phyloP scores from a whole-genome alignment of 2,329 filamentous ascomycete genomes.

The Aspergillus sp. region DNA sequence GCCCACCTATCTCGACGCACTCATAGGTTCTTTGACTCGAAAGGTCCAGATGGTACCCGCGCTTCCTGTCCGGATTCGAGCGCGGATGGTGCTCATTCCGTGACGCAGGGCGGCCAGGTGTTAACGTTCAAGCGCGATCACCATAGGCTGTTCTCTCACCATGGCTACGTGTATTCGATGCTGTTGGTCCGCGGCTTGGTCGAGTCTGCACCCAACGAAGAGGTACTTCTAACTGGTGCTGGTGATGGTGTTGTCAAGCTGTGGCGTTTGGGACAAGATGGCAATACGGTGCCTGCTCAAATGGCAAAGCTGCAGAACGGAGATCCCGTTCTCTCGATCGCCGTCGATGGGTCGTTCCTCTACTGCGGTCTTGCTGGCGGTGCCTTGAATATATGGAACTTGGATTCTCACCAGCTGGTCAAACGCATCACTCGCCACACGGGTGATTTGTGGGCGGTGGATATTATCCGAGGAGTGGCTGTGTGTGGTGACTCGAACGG shows the following conservation, averaged over 20 bases:
- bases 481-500: conserved; percentile 89
- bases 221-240: conserved; percentile 83
- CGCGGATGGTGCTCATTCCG: conserved; percentile 42
- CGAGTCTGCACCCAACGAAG: conserved; percentile 59
- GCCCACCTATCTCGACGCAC: conserved; percentile 71
- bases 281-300: conserved; percentile 61
- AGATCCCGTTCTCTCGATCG: conserved; percentile 69
- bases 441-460: conserved; percentile 79
- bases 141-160: conserved; percentile 85
- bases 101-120: conserved; percentile 57
- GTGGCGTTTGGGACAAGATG: conserved; percentile 68
- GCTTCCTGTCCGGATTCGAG: conserved; percentile 68
- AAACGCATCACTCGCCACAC: conserved; percentile 77
- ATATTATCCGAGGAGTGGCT: conserved; percentile 77
- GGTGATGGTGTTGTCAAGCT: conserved; percentile 92
- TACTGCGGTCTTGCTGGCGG: conserved; percentile 87
- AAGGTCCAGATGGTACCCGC: conserved; percentile 73
- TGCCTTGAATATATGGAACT: conserved; percentile 90
- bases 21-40: conserved; percentile 90
- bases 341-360: conserved; percentile 83
- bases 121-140: conserved; percentile 78
- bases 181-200: conserved; percentile 71
- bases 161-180: conserved; percentile 96
- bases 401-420: conserved; percentile 87
- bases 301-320: conserved; percentile 63